Evolutionary conservation across 306 rosid species (phyloP).

Genomic region (Ormosia emarginata): DNA sequence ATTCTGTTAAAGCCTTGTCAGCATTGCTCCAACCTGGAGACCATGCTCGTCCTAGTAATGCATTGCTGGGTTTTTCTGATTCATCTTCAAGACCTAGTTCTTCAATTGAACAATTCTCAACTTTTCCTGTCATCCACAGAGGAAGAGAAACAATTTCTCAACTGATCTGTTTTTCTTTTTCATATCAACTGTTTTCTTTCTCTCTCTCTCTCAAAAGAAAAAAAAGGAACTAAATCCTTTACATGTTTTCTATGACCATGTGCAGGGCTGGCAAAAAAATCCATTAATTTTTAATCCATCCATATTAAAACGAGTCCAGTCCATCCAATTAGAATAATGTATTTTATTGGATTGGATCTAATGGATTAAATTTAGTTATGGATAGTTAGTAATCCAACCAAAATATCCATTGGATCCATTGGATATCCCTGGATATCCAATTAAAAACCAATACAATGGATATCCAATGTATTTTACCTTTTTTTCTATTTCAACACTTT

Average conservation of each 20-base stretch:
- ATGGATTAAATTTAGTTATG: too few relatives aligned
- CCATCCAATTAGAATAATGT: too few relatives aligned
- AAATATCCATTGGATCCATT: too few relatives aligned
- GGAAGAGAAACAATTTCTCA: slow-evolving; percentile 4
- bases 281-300: too few relatives aligned
- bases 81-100: slow-evolving; percentile 86
- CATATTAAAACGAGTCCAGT: too few relatives aligned
- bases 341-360: too few relatives aligned
- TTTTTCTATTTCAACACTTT: too few relatives aligned
- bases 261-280: too few relatives aligned
- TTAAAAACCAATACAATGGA: too few relatives aligned
- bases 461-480: too few relatives aligned
- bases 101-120: slow-evolving; percentile 45
- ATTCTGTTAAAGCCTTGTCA: slow-evolving; percentile 64
- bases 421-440: too few relatives aligned
- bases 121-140: slow-evolving; percentile 48
- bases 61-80: slow-evolving; percentile 82
- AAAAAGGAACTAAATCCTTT: neutral
- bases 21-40: slow-evolving; percentile 92
- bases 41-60: slow-evolving; percentile 88
- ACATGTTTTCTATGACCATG: neutral
- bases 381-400: too few relatives aligned
- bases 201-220: neutral
- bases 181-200: neutral
- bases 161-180: neutral